Conservation (phyloP, 2,329 filamentous ascomycete genomes). For the Curvularia sp. region DNA sequence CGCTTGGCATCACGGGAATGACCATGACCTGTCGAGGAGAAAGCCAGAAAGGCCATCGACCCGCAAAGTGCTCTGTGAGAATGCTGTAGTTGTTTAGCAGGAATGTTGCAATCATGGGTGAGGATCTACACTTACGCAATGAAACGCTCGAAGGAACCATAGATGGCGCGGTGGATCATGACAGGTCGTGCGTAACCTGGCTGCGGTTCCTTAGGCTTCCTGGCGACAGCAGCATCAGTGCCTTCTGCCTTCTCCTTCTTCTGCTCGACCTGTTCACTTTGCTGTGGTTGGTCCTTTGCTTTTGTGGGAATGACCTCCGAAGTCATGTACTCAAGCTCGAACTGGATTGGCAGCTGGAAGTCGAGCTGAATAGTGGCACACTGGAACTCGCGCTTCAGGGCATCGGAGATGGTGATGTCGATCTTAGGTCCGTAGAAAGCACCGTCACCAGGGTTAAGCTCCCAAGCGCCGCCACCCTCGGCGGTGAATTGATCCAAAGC, state of each 20-base stretch:
- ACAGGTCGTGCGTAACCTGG: conserved; percentile 76
- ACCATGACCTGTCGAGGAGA: conserved; percentile 82
- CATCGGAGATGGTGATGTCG: conserved; percentile 92
- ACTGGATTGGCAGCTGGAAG: conserved; percentile 84
- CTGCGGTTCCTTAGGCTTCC: conserved; percentile 39
- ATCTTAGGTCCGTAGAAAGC: conserved; percentile 99
- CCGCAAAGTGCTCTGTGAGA: conserved; percentile 82
- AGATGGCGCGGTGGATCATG: conserved; percentile 85
- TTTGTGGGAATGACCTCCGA: conserved; percentile 64
- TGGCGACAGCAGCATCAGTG: conserved; percentile 26
- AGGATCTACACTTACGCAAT: conserved; percentile 59
- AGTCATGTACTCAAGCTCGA: conserved; percentile 85
- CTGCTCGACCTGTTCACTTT: conserved; percentile 34
- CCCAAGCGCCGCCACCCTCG: conserved; percentile 74
- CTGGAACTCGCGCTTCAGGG: conserved; percentile 82
- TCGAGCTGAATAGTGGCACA: conserved; percentile 95
- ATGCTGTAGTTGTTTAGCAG: conserved; percentile 56
- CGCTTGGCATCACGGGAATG: conserved; percentile 76
- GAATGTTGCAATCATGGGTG: background rate
- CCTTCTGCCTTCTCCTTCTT: conserved; percentile 32
- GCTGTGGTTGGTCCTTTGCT: conserved; percentile 38
- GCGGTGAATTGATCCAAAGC: conserved; percentile 77
- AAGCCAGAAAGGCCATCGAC: conserved; percentile 90
- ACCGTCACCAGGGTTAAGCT: conserved; percentile 91
- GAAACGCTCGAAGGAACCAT: conserved; percentile 72